Evolutionary conservation across 2,329 filamentous ascomycete species (phyloP), one percentile per base, ranked within the genome.

Genomic region (Cytospora piceae): DNA sequence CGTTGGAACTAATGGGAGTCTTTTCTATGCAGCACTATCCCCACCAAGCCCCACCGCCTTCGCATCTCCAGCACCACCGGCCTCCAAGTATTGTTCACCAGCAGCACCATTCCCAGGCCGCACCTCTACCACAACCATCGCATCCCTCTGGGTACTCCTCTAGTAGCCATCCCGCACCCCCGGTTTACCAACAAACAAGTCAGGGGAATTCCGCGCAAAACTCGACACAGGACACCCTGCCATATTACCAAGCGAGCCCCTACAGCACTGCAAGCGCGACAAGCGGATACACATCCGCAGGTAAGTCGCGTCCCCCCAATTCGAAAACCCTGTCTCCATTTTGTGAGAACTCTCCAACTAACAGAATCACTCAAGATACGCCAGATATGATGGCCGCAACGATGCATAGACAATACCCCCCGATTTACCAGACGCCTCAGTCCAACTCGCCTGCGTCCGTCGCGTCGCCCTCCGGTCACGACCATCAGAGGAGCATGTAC

Each of bases 371-470:
- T 65, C 31, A 68, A 86, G 85, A 87, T 74, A 85, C 83, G 67
- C 82, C 83, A 79, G 86, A 88, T 70, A 89, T 89, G 82, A 90
- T 87, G 84, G 90, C 89, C 79, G 83, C 86, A 73, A 81, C 80
- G 69, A 85, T 88, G 91, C 90, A 92, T 78, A 87, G 90, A 77
- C 87, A 89, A 72, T 97, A 96, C 76, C 94, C 94, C 72, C 92
- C 93, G 67, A 96, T 97, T 75, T 97, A 97, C 77, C 92, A 97
- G 78, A 96, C 94, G 22, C 93, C 94, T 63, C 94, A 97, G 80
- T 96, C 94, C 64, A 96, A 94, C 78, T 97, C 94, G 63, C 94
- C 94, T 58, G 92, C 93, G 49, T 96, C 94, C 59, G 94, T 97
- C 72, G 91, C 94, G 69, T 97, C 94, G 39, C 90, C 93, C 27